Percentiles rank a stretch among this genome's conserved stretches.
Evolutionary conservation across 306 rosid genomes (phyloP).

Genomic region (Cajanus cajan): DNA sequence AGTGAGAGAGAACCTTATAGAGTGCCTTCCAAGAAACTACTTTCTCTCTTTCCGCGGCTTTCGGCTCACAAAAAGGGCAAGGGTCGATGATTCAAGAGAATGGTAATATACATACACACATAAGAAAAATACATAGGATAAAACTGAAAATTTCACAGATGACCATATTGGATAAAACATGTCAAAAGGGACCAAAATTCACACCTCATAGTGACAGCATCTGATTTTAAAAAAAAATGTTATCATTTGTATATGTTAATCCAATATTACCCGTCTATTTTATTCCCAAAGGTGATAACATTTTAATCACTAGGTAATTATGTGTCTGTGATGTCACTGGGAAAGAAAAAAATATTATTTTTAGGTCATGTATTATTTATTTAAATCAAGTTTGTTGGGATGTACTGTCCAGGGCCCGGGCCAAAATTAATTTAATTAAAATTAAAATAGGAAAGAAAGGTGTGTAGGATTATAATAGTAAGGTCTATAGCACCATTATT

Average conservation of each 20-base stretch:
- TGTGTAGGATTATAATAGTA: not conserved
- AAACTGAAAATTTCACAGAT: not conserved
- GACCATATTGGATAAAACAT: no score
- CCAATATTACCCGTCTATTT: not conserved
- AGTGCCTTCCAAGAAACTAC: conserved; percentile 88
- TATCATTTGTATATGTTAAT: not conserved
- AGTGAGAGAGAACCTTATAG: conserved; percentile 24
- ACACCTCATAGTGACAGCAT: conserved; percentile 10
- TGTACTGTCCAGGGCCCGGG: conserved; percentile 18
- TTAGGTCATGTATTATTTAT: not conserved
- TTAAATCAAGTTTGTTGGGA: not conserved
- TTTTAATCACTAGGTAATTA: not conserved
- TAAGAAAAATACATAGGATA: not conserved
- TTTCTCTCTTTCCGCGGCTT: conserved; percentile 37
- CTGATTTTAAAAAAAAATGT: not conserved
- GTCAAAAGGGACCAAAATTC: not conserved
- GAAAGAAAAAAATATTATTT: conserved; percentile 7
- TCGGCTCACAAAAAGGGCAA: conserved; percentile 13
- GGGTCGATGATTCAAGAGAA: conserved; percentile 21
- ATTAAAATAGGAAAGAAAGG: not conserved
- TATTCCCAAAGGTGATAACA: not conserved
- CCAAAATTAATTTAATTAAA: not conserved
- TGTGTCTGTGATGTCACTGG: conserved; percentile 7
- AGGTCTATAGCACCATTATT: not conserved
- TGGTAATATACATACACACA: not conserved